Evolutionary conservation across 2,329 filamentous ascomycete species (phyloP), one percentile per base, ranked within the genome.

Genomic region (Dothidotthia symphoricarpi): DNA sequence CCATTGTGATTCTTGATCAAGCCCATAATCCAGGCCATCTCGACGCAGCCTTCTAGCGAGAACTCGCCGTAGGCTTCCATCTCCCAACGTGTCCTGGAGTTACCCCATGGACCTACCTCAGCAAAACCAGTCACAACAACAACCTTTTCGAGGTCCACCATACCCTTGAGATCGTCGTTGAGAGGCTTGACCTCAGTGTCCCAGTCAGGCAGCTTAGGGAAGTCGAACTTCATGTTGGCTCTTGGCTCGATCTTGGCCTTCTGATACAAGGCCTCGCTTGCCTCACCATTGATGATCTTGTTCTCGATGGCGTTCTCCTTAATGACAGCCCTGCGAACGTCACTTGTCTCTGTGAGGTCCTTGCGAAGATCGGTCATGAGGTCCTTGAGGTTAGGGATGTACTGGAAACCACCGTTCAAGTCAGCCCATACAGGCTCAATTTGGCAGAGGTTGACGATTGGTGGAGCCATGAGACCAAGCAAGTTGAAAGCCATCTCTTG

Each of bases 1-100:
- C 93, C 93, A 57, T 97, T 97, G 75, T 95, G 88, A 69, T 98
- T 95, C 78, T 91, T 96, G 75, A 98, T 97, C 43, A 97, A 82
- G 63, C 93, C 93, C 91, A 97, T 98, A 69, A 98, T 88, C 93
- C 93, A 98, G 22, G 93, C 90, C 93, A 98, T 98, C 71, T 98
- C 93, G 44, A 98, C 85, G 61, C 93, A 97, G 19, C 93, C 93
- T 69, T 98, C 94, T 11, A 98, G 81, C 7, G 93, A 97, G 74
- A 98, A 98, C 63, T 95, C 81, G 64, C 93, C 93, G 53, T 90
- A 83, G 1, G 93, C 90, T 69, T 98, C 93, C 91, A 98, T 98
- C 75, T 98, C 93, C 93, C 93, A 98, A 47, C 93, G 83, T 30
- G 93, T 98, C 59, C 93, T 83, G 3, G 93, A 91, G 75, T 97